Percentiles rank a stretch among this genome's conserved stretches.
Conservation (phyloP, 163 green algal genomes). For the Prototheca wickerhamii region DNA sequence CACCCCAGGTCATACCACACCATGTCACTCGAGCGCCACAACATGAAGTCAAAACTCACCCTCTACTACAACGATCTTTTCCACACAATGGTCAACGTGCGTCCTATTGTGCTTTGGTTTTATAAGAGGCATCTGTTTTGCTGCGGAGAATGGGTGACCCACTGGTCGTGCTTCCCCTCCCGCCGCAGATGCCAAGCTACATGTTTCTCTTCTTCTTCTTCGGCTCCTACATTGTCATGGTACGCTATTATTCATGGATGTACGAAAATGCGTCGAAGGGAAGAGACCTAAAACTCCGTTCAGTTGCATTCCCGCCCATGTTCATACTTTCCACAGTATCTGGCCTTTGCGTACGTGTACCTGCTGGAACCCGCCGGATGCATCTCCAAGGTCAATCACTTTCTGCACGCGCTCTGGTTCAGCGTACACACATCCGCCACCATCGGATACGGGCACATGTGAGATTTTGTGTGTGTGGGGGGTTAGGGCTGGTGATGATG, state of each 20-base stretch:
- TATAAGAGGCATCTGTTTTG: not conserved
- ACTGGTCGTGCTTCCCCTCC: not conserved
- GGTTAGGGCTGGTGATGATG: not conserved
- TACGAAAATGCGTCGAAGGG: not conserved
- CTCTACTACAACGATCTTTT: conserved; percentile 22
- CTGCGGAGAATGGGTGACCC: not conserved
- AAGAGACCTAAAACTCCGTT: not conserved
- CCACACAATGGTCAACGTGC: conserved; percentile 26
- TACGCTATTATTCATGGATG: conserved; percentile 6
- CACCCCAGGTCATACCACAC: not conserved
- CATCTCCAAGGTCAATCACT: conserved; percentile 37
- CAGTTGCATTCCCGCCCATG: not conserved
- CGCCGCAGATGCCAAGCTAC: conserved; percentile 17
- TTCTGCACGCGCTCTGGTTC: conserved; percentile 65
- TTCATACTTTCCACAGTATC: conserved; percentile 22
- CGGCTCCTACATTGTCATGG: conserved; percentile 28
- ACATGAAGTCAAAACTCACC: not conserved
- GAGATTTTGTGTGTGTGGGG: not conserved
- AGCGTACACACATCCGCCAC: conserved; percentile 54
- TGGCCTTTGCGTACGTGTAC: conserved; percentile 42
- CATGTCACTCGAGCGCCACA: conserved; percentile 15
- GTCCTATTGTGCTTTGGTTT: not conserved
- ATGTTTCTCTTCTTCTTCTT: conserved; percentile 49
- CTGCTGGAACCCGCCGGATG: conserved; percentile 29
- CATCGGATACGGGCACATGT: conserved; percentile 37